A percentile compares a stretch with the other conserved stretches of the same genome.
These are phyloP conservation scores for Lycium ferocissimum DNA, from an alignment of 257 asterid genomes.

Conservation along the genomic window DNA sequence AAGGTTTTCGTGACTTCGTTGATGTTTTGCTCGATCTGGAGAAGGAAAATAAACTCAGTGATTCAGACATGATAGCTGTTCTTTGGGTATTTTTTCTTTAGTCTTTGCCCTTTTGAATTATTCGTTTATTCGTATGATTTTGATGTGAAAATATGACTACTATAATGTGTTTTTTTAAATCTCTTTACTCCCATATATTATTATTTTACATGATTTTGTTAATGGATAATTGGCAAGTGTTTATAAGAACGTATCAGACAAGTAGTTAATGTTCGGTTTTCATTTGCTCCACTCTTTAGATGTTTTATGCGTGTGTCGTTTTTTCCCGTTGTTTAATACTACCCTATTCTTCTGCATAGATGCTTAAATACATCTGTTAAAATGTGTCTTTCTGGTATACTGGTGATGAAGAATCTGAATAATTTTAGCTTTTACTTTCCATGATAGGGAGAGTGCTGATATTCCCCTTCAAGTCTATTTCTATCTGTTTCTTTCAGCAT, in stretches of 20 bases:
- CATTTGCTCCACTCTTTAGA: neutral
- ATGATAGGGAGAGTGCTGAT: constrained; percentile 38
- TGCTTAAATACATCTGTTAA: neutral
- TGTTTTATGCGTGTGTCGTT: neutral
- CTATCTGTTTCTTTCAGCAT: too few species aligned
- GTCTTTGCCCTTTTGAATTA: neutral
- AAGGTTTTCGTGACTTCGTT: constrained; percentile 60
- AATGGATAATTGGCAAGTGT: neutral
- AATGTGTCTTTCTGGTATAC: constrained; percentile 35
- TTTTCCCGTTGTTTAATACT: constrained; percentile 20
- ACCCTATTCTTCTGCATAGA: neutral
- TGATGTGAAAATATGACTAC: too few species aligned
- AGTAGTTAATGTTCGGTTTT: neutral
- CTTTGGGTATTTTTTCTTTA: constrained; percentile 66
- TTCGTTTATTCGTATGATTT: neutral
- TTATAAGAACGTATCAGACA: neutral
- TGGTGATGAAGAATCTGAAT: constrained; percentile 62
- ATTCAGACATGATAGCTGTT: constrained; percentile 81
- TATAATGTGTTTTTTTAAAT: neutral
- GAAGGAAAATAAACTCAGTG: constrained; percentile 58
- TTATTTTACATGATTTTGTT: neutral
- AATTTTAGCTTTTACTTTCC: constrained; percentile 37
- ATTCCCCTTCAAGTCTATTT: neutral
- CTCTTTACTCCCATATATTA: neutral
- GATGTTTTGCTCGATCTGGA: constrained; percentile 78